A percentile compares a stretch with the other conserved stretches of the same genome.
Conservation (phyloP, 1,284 basidiomycete genomes). For the Sanghuangporus weigelae region DNA sequence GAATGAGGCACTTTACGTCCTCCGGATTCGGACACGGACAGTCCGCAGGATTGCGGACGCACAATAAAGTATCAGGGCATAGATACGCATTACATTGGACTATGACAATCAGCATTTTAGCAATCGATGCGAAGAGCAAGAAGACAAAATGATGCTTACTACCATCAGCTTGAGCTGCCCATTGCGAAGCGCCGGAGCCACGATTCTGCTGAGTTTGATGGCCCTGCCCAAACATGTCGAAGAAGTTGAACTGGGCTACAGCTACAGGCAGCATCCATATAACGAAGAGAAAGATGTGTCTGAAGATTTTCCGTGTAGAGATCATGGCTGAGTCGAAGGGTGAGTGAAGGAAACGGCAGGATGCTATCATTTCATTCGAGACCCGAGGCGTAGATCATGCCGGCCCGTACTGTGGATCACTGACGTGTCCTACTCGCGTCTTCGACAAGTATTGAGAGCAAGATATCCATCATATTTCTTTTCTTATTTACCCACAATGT, state of each 20-base stretch:
- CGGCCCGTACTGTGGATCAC: neutral
- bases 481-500: neutral
- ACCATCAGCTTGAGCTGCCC: constrained; percentile 49
- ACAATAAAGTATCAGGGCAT: constrained; percentile 56
- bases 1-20: constrained; percentile 55
- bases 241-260: constrained; percentile 57
- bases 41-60: constrained; percentile 45
- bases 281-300: neutral
- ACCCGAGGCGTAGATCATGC: neutral
- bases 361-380: neutral
- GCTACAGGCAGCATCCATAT: constrained; percentile 22
- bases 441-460: neutral
- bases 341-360: neutral
- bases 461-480: neutral
- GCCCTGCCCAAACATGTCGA: constrained; percentile 51
- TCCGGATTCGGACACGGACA: constrained; percentile 58
- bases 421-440: neutral
- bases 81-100: constrained; percentile 56
- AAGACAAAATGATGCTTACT: constrained; percentile 24
- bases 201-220: constrained; percentile 45
- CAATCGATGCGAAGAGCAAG: neutral
- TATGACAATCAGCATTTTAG: constrained; percentile 27
- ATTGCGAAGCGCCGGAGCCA: constrained; percentile 46
- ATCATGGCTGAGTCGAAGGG: neutral
- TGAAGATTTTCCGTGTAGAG: constrained; percentile 7